These are phyloP conservation scores for Parsonsia alboflavescens DNA, from an alignment of 257 asterid genomes.

Conservation along the genomic window DNA sequence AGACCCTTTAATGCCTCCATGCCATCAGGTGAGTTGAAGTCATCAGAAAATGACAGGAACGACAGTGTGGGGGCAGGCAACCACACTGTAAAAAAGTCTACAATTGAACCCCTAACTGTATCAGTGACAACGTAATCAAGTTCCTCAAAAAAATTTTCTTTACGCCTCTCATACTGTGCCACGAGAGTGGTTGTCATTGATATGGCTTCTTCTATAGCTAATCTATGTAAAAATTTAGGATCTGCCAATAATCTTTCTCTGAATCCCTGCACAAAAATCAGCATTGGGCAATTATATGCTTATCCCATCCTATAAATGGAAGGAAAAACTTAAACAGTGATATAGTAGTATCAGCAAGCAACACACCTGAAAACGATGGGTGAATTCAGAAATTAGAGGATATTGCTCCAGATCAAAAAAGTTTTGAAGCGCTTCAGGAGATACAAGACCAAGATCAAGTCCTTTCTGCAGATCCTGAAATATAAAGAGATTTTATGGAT, in stretches of 20 bases:
- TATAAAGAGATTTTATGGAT: slow-evolving; percentile 11
- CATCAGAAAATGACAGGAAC: slow-evolving; percentile 52
- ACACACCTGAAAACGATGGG: slow-evolving; percentile 71
- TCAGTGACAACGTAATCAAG: slow-evolving; percentile 87
- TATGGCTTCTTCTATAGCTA: slow-evolving; percentile 96
- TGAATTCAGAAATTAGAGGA: slow-evolving; percentile 67
- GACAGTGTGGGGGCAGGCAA: slow-evolving; percentile 95
- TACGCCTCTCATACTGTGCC: slow-evolving; percentile 87
- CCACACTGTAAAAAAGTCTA: slow-evolving; percentile 97
- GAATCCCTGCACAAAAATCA: slow-evolving; percentile 65
- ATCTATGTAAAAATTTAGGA: slow-evolving; percentile 75
- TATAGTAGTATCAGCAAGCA: neutral
- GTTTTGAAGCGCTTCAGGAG: slow-evolving; percentile 92
- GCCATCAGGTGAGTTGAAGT: slow-evolving; percentile 44
- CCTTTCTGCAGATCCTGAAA: slow-evolving; percentile 90
- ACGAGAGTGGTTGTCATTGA: slow-evolving; percentile 84
- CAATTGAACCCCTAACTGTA: slow-evolving; percentile 70
- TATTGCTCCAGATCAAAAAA: slow-evolving; percentile 82
- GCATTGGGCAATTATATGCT: slow-evolving; percentile 10
- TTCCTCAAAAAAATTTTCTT: slow-evolving; percentile 79
- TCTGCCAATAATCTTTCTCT: slow-evolving; percentile 91
- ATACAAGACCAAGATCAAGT: slow-evolving; percentile 89
- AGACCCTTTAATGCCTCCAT: slow-evolving; percentile 73
- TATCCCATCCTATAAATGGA: slow-evolving; percentile 2
- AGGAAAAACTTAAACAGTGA: neutral